Percentiles rank a stretch among this genome's conserved stretches.
phyloP scores from a whole-genome alignment of 2,329 filamentous ascomycete species.

The Diaporthe eres region DNA sequence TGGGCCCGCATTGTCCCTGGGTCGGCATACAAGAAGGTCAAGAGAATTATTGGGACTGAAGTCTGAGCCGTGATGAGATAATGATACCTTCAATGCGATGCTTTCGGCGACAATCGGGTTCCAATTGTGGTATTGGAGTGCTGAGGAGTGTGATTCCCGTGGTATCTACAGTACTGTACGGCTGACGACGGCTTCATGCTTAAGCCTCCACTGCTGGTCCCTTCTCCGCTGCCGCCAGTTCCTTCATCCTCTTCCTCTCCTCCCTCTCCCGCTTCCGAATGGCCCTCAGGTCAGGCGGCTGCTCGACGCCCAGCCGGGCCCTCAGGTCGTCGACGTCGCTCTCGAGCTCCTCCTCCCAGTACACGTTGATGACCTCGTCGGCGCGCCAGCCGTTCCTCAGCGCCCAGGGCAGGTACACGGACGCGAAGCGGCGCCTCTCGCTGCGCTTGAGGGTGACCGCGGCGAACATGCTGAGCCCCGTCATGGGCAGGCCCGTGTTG shows the following conservation, averaged over 20 bases:
- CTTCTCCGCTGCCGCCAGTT: slow-evolving; percentile 43
- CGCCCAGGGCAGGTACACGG: slow-evolving; percentile 91
- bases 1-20: not conserved
- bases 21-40: not conserved
- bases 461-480: slow-evolving; percentile 86
- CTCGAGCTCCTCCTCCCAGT: slow-evolving; percentile 96
- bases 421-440: slow-evolving; percentile 82
- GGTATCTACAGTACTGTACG: slow-evolving; percentile 25
- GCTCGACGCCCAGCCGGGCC: slow-evolving; percentile 83
- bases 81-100: slow-evolving; percentile 42
- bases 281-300: slow-evolving; percentile 86
- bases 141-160: not conserved
- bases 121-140: not conserved
- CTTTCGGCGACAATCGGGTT: slow-evolving; percentile 8
- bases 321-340: slow-evolving; percentile 85
- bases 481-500: slow-evolving; percentile 96
- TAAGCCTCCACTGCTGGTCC: not conserved
- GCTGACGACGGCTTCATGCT: not conserved
- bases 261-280: slow-evolving; percentile 80
- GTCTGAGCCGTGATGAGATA: slow-evolving; percentile 34
- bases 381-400: slow-evolving; percentile 82
- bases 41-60: slow-evolving; percentile 16
- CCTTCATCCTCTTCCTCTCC: slow-evolving; percentile 76
- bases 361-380: slow-evolving; percentile 92
- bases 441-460: slow-evolving; percentile 88